phyloP scores from a whole-genome alignment of 1,284 basidiomycete genomes.

The Sanguinoderma infundibulare region DNA sequence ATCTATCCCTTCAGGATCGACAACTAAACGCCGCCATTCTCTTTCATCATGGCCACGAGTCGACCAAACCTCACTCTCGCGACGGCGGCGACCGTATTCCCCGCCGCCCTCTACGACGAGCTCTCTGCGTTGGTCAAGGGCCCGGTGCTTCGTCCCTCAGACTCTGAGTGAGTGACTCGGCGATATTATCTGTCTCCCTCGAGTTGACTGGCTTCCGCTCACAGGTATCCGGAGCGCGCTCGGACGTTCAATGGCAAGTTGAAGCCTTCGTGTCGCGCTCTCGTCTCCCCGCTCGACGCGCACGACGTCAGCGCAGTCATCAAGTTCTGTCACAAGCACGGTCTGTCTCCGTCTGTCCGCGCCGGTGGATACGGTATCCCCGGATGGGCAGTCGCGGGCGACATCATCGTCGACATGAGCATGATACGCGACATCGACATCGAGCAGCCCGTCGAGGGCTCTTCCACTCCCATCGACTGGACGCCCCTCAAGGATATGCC shows the following conservation, averaged over 20 bases:
- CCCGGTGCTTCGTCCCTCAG: conserved; percentile 26
- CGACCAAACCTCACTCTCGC: conserved; percentile 7
- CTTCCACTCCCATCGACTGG: conserved; percentile 44
- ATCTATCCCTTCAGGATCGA: neutral
- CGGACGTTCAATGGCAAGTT: conserved; percentile 83
- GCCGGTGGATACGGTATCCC: conserved; percentile 89
- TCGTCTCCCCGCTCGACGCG: conserved; percentile 73
- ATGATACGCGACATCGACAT: conserved; percentile 70
- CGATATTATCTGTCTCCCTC: neutral
- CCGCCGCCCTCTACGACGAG: conserved; percentile 25
- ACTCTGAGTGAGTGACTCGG: conserved; percentile 22
- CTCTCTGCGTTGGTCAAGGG: conserved; percentile 29
- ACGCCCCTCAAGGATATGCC: conserved; percentile 61
- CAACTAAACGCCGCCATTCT: neutral
- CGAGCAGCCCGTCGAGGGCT: conserved; percentile 51
- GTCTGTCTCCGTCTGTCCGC: conserved; percentile 81
- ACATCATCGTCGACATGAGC: conserved; percentile 81
- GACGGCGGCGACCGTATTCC: conserved; percentile 1
- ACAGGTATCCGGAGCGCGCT: conserved; percentile 65
- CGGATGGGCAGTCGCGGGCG: conserved; percentile 86
- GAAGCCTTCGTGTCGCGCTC: conserved; percentile 56
- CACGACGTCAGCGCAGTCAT: conserved; percentile 75
- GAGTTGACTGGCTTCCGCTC: neutral
- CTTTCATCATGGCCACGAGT: neutral
- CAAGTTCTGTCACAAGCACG: conserved; percentile 69